Conservation (phyloP, 345 rosid genomes). For the Rhodamnia rubescens region DNA sequence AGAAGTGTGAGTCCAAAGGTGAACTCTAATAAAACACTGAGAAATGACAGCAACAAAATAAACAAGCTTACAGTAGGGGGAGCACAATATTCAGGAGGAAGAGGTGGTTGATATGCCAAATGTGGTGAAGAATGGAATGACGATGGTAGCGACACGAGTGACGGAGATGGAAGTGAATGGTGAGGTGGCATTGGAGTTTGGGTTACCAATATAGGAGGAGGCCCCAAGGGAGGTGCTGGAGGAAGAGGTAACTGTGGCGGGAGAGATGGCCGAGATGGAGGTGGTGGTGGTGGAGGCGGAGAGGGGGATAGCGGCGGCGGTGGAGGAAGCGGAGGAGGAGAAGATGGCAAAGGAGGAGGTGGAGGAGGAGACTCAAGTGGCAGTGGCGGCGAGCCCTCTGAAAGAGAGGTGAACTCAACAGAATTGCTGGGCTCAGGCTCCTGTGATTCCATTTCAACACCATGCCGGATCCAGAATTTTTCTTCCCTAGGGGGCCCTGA, state of each 20-base stretch:
- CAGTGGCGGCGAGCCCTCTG: slow-evolving; percentile 54
- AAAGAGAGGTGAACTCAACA: slow-evolving; percentile 22
- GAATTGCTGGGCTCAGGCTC: slow-evolving; percentile 19
- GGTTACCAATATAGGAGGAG: slow-evolving; percentile 13
- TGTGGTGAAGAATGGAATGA: slow-evolving; percentile 44
- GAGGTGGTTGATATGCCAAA: slow-evolving; percentile 43
- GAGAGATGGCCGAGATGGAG: slow-evolving; percentile 12
- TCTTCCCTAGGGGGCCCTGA: slow-evolving; percentile 61
- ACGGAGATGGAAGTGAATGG: slow-evolving; percentile 33
- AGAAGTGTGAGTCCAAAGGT: not conserved
- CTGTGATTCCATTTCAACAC: slow-evolving; percentile 22
- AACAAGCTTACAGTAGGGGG: slow-evolving; percentile 30
- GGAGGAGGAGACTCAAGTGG: slow-evolving; percentile 75
- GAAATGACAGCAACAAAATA: slow-evolving; percentile 1
- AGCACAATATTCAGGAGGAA: slow-evolving; percentile 39
- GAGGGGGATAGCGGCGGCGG: slow-evolving; percentile 32
- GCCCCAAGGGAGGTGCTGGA: slow-evolving; percentile 19
- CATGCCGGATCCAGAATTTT: slow-evolving; percentile 6
- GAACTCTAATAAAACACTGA: not conserved
- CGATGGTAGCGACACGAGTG: slow-evolving; percentile 28
- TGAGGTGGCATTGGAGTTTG: slow-evolving; percentile 22
- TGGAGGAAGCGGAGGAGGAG: slow-evolving; percentile 51
- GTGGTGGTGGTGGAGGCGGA: slow-evolving; percentile 20
- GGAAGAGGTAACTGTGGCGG: slow-evolving; percentile 20
- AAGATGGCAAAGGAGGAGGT: slow-evolving; percentile 58